Conservation (phyloP, 163 green algal genomes). For the Volvox carteri region DNA sequence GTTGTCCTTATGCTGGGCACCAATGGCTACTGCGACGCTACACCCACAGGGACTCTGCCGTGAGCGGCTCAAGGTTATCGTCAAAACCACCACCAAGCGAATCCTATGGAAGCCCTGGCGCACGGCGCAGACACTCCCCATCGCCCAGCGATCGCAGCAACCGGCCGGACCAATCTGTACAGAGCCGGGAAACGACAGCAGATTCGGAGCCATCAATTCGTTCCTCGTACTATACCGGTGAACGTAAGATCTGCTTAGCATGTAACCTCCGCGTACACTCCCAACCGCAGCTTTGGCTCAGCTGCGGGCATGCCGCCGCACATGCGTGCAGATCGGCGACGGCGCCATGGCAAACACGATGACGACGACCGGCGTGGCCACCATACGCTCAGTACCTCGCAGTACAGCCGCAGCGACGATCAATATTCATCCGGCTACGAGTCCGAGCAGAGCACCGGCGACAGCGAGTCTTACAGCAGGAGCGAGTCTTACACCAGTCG, state of each 20-base stretch:
- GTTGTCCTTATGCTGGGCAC: not conserved
- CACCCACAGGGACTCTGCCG: conserved; percentile 30
- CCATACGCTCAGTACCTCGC: not conserved
- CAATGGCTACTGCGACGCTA: conserved; percentile 35
- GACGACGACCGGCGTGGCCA: conserved; percentile 3
- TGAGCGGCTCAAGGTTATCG: conserved; percentile 4
- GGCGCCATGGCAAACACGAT: not conserved
- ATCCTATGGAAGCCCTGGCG: not conserved
- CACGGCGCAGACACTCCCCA: not conserved
- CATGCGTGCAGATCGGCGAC: not conserved
- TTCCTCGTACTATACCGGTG: not conserved
- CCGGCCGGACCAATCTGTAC: conserved; percentile 20
- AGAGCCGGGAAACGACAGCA: not conserved
- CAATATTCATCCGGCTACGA: conserved; percentile 51
- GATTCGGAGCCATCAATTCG: conserved; percentile 12
- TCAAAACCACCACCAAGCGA: conserved; percentile 22
- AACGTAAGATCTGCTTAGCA: too few species aligned
- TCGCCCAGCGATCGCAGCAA: conserved; percentile 45
- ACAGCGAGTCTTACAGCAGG: conserved; percentile 18
- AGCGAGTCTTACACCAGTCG: conserved; percentile 37
- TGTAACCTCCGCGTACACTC: too few species aligned
- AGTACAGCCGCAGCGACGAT: conserved; percentile 33
- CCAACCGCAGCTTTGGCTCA: too few species aligned
- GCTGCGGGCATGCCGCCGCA: not conserved
- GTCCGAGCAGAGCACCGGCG: conserved; percentile 30